These are phyloP conservation scores for Mortierella sp. DNA, from an alignment of 371 early-diverging fungal genomes.

Conservation along the genomic window DNA sequence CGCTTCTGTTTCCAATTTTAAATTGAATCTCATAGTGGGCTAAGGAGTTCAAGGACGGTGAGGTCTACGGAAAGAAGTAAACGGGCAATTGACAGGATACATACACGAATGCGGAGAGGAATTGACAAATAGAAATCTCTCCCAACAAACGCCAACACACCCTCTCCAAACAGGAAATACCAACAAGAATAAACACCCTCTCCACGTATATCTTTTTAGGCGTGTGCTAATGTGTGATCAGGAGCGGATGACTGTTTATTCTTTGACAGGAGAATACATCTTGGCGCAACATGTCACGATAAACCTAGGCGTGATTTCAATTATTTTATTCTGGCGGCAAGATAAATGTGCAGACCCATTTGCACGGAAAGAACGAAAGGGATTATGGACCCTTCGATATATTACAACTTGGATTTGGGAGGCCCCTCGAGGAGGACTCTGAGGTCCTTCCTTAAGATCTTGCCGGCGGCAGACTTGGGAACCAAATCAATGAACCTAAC, in stretches of 20 bases:
- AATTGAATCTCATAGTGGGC: constrained; percentile 68
- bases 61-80: constrained; percentile 59
- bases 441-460: constrained; percentile 76
- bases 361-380: too few species aligned
- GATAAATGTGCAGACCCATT: too few species aligned
- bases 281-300: neutral
- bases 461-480: constrained; percentile 86
- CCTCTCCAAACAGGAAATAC: constrained; percentile 5
- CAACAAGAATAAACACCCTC: constrained; percentile 1
- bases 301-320: neutral
- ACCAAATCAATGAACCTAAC: constrained; percentile 74
- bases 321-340: neutral
- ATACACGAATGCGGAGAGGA: constrained; percentile 2
- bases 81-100: neutral
- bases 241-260: neutral
- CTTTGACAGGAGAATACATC: neutral
- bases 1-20: neutral
- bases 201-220: neutral
- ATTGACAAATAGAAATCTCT: neutral
- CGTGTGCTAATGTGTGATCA: neutral
- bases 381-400: neutral
- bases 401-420: constrained; percentile 47
- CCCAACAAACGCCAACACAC: neutral
- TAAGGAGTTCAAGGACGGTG: constrained; percentile 78
- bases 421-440: constrained; percentile 49